Evolutionary conservation across 1,139 yeast genomes (phyloP).

Genomic region (Nakaseomyces glabratus): DNA sequence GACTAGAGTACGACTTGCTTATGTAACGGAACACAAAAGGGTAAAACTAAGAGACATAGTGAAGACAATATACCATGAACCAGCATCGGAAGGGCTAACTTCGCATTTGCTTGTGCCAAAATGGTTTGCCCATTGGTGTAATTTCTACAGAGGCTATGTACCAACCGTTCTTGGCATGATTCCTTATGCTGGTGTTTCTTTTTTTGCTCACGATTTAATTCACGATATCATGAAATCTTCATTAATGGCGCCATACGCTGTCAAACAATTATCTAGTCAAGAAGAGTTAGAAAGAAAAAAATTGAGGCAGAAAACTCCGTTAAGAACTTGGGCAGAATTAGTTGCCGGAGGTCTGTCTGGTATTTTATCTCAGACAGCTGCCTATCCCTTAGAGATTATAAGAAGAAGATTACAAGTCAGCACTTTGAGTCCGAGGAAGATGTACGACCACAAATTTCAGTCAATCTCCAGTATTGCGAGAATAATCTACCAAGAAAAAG

Average conservation of each 20-base stretch:
- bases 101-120: conserved; percentile 28
- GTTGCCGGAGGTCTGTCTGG: conserved; percentile 95
- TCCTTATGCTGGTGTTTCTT: conserved; percentile 96
- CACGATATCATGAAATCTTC: conserved; percentile 75
- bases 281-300: conserved; percentile 16
- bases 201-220: conserved; percentile 82
- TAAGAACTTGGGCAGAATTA: conserved; percentile 85
- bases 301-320: conserved; percentile 42
- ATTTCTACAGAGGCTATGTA: conserved; percentile 88
- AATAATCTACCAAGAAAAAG: conserved; percentile 56
- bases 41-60: conserved; percentile 54
- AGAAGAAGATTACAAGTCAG: conserved; percentile 96
- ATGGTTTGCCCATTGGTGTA: conserved; percentile 38
- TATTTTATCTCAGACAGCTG: conserved; percentile 89
- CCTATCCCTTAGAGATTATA: conserved; percentile 93
- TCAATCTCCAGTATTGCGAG: conserved; percentile 38
- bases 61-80: conserved; percentile 50
- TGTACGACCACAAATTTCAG: conserved; percentile 36
- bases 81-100: conserved; percentile 36
- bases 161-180: conserved; percentile 94
- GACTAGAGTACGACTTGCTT: conserved; percentile 84
- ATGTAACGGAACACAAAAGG: conserved; percentile 52
- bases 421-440: conserved; percentile 51
- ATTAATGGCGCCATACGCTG: conserved; percentile 47
- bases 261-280: conserved; percentile 28